Percentiles rank a stretch among this genome's conserved stretches.
phyloP scores from a whole-genome alignment of 1,284 basidiomycete genomes.

The Tetrapyrgos nigripes region DNA sequence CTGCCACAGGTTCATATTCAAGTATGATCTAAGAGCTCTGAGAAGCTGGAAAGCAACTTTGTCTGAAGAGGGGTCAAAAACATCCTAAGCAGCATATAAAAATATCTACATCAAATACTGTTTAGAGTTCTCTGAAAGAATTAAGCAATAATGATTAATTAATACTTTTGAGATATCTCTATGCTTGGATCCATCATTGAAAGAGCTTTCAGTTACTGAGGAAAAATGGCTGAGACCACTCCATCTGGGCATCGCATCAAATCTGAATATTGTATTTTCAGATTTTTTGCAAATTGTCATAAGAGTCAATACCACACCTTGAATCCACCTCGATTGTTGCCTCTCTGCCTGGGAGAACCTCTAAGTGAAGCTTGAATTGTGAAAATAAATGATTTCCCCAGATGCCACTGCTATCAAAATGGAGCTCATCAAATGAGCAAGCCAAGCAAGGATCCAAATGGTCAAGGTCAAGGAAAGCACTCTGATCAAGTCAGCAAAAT shows the following conservation, averaged over 20 bases:
- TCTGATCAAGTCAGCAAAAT: conserved; percentile 25
- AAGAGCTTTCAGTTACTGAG: conserved; percentile 32
- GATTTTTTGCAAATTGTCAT: background rate
- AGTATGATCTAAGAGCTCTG: background rate
- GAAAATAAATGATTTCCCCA: conserved; percentile 36
- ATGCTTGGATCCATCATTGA: conserved; percentile 35
- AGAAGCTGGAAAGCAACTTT: conserved; percentile 5
- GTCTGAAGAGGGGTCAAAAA: background rate
- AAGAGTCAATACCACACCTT: background rate
- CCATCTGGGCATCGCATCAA: conserved; percentile 38
- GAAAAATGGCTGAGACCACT: conserved; percentile 40
- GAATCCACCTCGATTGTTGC: background rate
- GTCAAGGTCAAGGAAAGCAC: conserved; percentile 38
- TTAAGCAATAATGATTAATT: no score
- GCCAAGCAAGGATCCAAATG: conserved; percentile 35
- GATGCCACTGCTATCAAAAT: conserved; percentile 39
- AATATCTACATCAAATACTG: conserved; percentile 4
- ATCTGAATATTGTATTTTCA: conserved; percentile 18
- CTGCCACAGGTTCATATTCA: conserved; percentile 2
- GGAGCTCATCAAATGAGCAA: conserved; percentile 43
- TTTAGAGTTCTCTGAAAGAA: background rate
- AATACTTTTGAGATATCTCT: conserved; percentile 1
- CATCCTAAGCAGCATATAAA: background rate
- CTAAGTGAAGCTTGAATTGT: conserved; percentile 22
- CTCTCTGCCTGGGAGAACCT: background rate